Evolutionary conservation across 768 basidiomycete genomes (phyloP).

Genomic region (Tephrocybe sp.): DNA sequence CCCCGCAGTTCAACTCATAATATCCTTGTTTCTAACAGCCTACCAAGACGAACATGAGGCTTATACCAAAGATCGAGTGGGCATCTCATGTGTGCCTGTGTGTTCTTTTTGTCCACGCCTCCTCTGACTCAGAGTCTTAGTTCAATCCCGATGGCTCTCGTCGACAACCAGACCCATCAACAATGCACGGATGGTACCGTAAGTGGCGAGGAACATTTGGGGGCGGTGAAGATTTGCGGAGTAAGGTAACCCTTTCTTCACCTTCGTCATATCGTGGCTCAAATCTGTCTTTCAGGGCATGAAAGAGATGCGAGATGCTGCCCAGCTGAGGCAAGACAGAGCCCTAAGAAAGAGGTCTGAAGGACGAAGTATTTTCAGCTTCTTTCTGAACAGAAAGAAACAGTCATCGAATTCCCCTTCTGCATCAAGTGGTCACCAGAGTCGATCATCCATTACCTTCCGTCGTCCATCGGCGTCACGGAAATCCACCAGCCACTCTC

Average conservation of each 20-base stretch:
- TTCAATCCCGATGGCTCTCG: slow-evolving; percentile 43
- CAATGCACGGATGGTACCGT: slow-evolving; percentile 76
- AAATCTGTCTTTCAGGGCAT: slow-evolving; percentile 46
- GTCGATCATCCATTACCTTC: slow-evolving; percentile 9
- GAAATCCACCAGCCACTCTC: slow-evolving; percentile 9
- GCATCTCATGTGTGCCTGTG: slow-evolving; percentile 39
- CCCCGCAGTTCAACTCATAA: neutral
- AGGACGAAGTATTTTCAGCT: slow-evolving; percentile 19
- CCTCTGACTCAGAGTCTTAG: slow-evolving; percentile 19
- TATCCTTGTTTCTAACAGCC: slow-evolving; percentile 6
- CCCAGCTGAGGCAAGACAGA: slow-evolving; percentile 9
- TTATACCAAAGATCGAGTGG: slow-evolving; percentile 61
- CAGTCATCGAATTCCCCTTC: slow-evolving; percentile 6
- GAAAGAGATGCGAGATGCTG: slow-evolving; percentile 64
- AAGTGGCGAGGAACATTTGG: slow-evolving; percentile 72
- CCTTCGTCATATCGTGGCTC: slow-evolving; percentile 7
- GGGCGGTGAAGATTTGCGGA: slow-evolving; percentile 58
- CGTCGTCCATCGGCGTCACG: slow-evolving; percentile 13
- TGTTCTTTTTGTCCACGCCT: slow-evolving; percentile 1
- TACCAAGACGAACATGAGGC: slow-evolving; percentile 32
- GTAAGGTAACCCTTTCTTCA: slow-evolving; percentile 31
- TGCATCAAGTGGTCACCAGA: slow-evolving; percentile 10
- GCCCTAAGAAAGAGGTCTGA: slow-evolving; percentile 7
- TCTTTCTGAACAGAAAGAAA: slow-evolving; percentile 19
- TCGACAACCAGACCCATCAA: slow-evolving; percentile 48